phyloP scores from a whole-genome alignment of 169 alveolate genomes.

The Besnoitia besnoiti region DNA sequence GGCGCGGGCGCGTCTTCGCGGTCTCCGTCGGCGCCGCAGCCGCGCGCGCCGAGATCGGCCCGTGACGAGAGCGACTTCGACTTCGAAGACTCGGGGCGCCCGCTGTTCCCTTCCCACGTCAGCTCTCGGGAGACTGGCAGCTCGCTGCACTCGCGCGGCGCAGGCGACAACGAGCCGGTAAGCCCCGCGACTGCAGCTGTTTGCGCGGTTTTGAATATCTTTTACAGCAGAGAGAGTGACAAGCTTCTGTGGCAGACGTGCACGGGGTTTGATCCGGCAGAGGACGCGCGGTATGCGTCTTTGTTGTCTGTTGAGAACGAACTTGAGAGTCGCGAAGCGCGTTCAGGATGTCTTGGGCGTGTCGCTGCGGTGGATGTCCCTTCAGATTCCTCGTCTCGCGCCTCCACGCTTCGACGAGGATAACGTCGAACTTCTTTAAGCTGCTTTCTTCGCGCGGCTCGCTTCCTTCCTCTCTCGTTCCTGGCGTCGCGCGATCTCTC shows the following conservation, averaged over 20 bases:
- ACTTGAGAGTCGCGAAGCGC: not conserved
- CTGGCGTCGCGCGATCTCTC: too few species aligned
- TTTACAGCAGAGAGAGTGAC: too few species aligned
- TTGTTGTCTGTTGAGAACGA: too few species aligned
- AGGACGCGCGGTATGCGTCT: too few species aligned
- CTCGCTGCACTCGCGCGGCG: not conserved
- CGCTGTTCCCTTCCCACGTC: not conserved
- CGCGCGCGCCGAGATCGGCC: not conserved
- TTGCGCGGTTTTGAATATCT: too few species aligned
- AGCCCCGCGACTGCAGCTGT: too few species aligned
- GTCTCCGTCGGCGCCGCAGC: not conserved
- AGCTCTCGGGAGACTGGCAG: not conserved
- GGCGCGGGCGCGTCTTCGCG: not conserved
- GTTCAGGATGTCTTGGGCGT: not conserved
- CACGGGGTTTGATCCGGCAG: too few species aligned
- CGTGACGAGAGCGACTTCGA: not conserved
- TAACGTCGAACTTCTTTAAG: constrained; percentile 42
- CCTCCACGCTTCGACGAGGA: constrained; percentile 45
- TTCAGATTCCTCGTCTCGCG: constrained; percentile 58
- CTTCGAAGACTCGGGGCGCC: not conserved
- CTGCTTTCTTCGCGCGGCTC: not conserved
- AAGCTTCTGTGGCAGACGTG: too few species aligned
- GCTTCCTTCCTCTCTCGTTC: not conserved
- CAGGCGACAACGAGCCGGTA: not conserved
- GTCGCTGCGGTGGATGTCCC: too few species aligned